These are phyloP conservation scores for Pestalotiopsis sp. DNA, from an alignment of 2,329 filamentous ascomycete genomes.

Conservation along the genomic window DNA sequence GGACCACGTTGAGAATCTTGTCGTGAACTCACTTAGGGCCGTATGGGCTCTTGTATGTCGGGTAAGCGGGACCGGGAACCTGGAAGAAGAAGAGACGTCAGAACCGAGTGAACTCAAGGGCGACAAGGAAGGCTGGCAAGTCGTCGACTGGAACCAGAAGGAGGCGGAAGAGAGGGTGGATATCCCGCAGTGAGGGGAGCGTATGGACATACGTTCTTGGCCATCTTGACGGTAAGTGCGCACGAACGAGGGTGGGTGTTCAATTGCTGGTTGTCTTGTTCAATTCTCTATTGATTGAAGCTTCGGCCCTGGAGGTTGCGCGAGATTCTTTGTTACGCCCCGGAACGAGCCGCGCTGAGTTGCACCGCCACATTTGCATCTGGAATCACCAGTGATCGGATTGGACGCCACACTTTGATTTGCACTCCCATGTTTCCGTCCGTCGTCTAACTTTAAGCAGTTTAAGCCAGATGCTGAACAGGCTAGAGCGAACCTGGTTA, in stretches of 20 bases:
- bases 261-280: constrained; percentile 20
- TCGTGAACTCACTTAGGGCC: constrained; percentile 61
- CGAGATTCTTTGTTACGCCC: constrained; percentile 24
- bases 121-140: background rate
- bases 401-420: background rate
- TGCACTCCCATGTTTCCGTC: no score
- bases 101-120: constrained; percentile 12
- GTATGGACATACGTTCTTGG: constrained; percentile 22
- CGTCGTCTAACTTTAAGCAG: background rate
- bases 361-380: constrained; percentile 8
- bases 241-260: constrained; percentile 14
- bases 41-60: constrained; percentile 61
- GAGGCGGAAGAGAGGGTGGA: constrained; percentile 1
- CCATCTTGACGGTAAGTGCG: constrained; percentile 24
- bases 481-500: background rate
- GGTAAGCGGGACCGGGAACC: constrained; percentile 43
- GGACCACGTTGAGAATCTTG: background rate
- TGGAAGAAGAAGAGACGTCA: constrained; percentile 23
- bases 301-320: constrained; percentile 23
- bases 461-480: background rate
- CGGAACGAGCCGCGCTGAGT: constrained; percentile 23
- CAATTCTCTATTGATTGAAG: constrained; percentile 1
- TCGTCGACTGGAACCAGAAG: constrained; percentile 3
- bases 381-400: background rate
- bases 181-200: background rate